Evolutionary conservation across 345 rosid species (phyloP).

Genomic region (Balakata baccata): DNA sequence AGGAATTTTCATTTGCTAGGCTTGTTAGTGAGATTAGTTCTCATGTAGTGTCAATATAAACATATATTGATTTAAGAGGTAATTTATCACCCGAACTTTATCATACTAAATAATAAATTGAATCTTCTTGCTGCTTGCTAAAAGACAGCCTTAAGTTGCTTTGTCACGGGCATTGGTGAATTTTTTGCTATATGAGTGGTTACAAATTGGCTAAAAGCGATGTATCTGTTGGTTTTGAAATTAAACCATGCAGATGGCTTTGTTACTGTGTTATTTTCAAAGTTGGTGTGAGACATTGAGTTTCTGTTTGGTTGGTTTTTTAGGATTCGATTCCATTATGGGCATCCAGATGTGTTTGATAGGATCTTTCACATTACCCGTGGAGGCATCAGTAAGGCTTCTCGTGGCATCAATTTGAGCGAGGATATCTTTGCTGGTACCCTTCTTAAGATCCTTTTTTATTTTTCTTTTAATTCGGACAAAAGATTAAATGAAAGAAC

Average conservation of each 20-base stretch:
- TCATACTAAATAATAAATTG: not conserved
- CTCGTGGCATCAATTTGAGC: slow-evolving; percentile 88
- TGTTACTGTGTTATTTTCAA: not conserved
- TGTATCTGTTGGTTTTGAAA: not conserved
- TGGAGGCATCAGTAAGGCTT: slow-evolving; percentile 97
- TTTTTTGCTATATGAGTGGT: not conserved
- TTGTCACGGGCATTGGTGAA: not conserved
- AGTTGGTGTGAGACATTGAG: slow-evolving; percentile 2
- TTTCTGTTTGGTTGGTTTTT: slow-evolving; percentile 20
- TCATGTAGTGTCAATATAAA: not conserved
- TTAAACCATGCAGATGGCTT: not conserved
- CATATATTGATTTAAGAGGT: too few species aligned
- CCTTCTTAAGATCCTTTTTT: slow-evolving; percentile 12
- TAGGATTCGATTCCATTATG: slow-evolving; percentile 97
- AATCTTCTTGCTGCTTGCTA: not conserved
- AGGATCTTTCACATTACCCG: slow-evolving; percentile 92
- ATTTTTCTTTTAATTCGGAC: not conserved
- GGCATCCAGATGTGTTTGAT: slow-evolving; percentile 95
- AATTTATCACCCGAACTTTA: not conserved
- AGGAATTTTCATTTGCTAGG: not conserved
- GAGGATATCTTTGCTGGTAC: slow-evolving; percentile 99
- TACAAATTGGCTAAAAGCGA: not conserved
- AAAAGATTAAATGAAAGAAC: not conserved
- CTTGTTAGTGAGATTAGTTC: not conserved
- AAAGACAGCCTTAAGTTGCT: not conserved